Conservation (phyloP, 2,329 filamentous ascomycete species). For the Aureobasidium sp. region DNA sequence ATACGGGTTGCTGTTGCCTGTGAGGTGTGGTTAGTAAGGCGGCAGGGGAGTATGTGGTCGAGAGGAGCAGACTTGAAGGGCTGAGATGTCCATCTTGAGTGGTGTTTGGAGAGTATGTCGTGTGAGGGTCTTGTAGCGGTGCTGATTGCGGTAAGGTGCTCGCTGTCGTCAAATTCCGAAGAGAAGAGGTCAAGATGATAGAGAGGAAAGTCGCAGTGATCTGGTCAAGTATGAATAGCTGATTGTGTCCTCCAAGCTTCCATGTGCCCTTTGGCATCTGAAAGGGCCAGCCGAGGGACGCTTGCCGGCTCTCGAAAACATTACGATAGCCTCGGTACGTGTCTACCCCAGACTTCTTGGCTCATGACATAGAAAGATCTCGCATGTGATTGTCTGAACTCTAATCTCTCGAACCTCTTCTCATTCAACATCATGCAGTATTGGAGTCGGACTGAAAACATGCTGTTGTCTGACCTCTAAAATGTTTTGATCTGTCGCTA, state of each 20-base stretch:
- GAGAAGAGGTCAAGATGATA: background rate
- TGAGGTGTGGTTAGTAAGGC: background rate
- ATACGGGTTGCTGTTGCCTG: conserved; percentile 79
- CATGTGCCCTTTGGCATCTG: conserved; percentile 15
- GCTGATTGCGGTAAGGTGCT: background rate
- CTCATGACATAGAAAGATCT: background rate
- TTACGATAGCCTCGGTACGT: conserved; percentile 9
- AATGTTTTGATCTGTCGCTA: too few relatives aligned
- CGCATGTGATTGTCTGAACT: conserved; percentile 11
- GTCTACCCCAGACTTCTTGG: conserved; percentile 7
- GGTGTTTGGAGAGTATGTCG: background rate
- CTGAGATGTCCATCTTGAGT: conserved; percentile 17
- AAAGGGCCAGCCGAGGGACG: conserved; percentile 3
- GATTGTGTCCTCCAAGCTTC: background rate
- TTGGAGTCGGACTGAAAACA: background rate
- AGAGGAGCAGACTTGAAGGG: background rate
- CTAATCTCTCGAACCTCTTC: background rate
- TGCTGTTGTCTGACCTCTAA: too few relatives aligned
- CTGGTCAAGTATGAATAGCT: background rate
- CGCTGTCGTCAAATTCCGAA: background rate
- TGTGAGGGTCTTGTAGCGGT: background rate
- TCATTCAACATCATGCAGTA: background rate
- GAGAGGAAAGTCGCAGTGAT: background rate
- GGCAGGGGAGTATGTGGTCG: too few relatives aligned
- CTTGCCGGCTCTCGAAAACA: conserved; percentile 4